A percentile compares a stretch with the other conserved stretches of the same genome.
Evolutionary conservation across 208 protist genomes (phyloP).

Genomic region (Crithidia bombi): DNA sequence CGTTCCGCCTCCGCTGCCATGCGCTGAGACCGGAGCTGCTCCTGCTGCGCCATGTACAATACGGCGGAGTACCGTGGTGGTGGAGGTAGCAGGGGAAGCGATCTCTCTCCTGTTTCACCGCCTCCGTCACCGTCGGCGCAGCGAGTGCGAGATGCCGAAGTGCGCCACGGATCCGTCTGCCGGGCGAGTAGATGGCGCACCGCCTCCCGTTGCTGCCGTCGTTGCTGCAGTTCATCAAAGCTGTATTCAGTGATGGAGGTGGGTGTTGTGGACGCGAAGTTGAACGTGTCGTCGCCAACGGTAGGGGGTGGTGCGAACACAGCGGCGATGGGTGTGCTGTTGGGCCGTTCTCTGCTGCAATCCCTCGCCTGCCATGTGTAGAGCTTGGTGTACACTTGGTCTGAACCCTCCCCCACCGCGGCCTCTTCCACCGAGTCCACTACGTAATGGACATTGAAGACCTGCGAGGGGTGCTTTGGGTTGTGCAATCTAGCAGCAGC

Average conservation of each 20-base stretch:
- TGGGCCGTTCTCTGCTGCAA: neutral
- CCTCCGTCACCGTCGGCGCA: neutral
- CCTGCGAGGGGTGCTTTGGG: neutral
- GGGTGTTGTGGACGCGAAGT: neutral
- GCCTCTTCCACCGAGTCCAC: slow-evolving; percentile 19
- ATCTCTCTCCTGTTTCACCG: neutral
- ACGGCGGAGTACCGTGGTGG: neutral
- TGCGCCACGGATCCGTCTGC: slow-evolving; percentile 10
- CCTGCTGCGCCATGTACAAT: slow-evolving; percentile 15
- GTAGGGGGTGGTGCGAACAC: too few species aligned
- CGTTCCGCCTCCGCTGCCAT: slow-evolving; percentile 31
- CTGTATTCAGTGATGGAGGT: neutral
- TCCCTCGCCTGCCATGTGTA: neutral
- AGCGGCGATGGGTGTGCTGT: neutral
- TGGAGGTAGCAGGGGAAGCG: neutral
- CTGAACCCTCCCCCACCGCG: neutral
- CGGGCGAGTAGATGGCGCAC: slow-evolving; percentile 22
- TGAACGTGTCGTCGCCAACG: neutral
- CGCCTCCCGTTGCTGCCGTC: slow-evolving; percentile 12
- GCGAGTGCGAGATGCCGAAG: neutral
- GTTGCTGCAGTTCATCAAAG: slow-evolving; percentile 9
- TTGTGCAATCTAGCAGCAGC: neutral
- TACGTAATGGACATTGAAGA: slow-evolving; percentile 1
- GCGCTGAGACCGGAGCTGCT: slow-evolving; percentile 18
- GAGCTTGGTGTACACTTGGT: neutral